Conservation (phyloP, 2,329 filamentous ascomycete species). For the Nigrospora sphaerica region DNA sequence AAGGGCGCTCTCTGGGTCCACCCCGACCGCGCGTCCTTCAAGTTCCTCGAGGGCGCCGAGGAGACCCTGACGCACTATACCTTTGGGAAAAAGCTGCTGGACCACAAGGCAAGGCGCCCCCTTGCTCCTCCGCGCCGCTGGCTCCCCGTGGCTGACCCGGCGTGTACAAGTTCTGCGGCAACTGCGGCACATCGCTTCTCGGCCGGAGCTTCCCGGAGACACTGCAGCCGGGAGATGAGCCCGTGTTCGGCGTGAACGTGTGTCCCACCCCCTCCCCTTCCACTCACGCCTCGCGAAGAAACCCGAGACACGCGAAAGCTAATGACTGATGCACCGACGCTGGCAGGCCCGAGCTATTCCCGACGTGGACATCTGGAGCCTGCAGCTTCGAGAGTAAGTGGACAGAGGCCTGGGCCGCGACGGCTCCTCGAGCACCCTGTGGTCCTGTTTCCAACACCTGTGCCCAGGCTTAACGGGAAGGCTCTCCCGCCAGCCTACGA, state of each 20-base stretch:
- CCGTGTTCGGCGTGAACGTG: constrained; percentile 34
- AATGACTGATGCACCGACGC: constrained; percentile 2
- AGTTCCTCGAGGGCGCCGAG: constrained; percentile 37
- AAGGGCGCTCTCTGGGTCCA: constrained; percentile 34
- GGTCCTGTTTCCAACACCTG: background rate
- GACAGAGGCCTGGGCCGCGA: background rate
- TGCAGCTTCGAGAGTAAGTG: constrained; percentile 29
- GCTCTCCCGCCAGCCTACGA: constrained; percentile 23
- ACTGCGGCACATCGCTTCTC: constrained; percentile 39
- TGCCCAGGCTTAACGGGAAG: constrained; percentile 30
- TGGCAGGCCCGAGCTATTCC: constrained; percentile 36
- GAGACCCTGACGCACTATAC: constrained; percentile 34
- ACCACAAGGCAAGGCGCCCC: constrained; percentile 31
- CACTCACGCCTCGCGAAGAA: no score
- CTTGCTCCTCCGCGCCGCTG: background rate
- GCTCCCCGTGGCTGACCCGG: background rate
- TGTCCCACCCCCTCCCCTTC: constrained; percentile 8
- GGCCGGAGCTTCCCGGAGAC: constrained; percentile 12
- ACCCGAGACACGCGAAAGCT: background rate
- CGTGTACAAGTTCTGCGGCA: constrained; percentile 36
- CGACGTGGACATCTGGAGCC: constrained; percentile 30
- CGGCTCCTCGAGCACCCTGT: background rate
- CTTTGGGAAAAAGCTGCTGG: constrained; percentile 29
- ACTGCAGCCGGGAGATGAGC: constrained; percentile 17
- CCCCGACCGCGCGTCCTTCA: constrained; percentile 24